Percentiles rank a stretch among this genome's conserved stretches.
Evolutionary conservation across 139 green algal genomes (phyloP).

Genomic region (Bryopsis sp.): DNA sequence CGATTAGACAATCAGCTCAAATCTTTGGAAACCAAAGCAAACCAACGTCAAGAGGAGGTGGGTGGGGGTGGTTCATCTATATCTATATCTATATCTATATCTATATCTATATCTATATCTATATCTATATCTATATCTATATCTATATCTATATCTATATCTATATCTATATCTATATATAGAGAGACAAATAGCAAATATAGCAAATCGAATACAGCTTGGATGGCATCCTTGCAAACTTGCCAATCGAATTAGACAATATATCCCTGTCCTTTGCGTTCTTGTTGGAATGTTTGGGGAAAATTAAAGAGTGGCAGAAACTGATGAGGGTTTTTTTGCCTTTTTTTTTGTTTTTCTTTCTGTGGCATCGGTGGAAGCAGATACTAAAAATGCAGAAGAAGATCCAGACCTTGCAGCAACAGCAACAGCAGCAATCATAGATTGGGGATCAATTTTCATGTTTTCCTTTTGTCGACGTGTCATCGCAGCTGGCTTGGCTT

Average conservation of each 20-base stretch:
- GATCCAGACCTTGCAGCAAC: conserved; percentile 13
- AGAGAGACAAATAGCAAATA: background rate
- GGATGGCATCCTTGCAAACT: background rate
- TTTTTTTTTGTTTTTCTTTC: background rate
- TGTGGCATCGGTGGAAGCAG: background rate
- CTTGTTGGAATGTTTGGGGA: background rate
- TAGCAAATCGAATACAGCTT: background rate
- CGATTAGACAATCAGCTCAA: conserved; percentile 38
- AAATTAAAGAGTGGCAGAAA: background rate
- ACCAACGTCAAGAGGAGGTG: conserved; percentile 42
- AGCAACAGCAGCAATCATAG: background rate
- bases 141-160: too few species aligned
- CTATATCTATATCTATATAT: too few species aligned
- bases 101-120: too few species aligned
- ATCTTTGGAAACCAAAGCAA: conserved; percentile 31
- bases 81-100: too few species aligned
- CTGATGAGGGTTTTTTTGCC: background rate
- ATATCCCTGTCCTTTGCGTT: background rate
- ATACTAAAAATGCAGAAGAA: conserved; percentile 12
- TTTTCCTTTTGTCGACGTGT: too few species aligned
- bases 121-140: too few species aligned
- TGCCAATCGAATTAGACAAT: background rate
- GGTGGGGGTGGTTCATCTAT: too few species aligned
- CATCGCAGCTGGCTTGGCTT: too few species aligned
- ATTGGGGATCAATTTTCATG: too few species aligned